Evolutionary conservation across 2,329 filamentous ascomycete genomes (phyloP).

Genomic region (Elsinoe fawcettii): DNA sequence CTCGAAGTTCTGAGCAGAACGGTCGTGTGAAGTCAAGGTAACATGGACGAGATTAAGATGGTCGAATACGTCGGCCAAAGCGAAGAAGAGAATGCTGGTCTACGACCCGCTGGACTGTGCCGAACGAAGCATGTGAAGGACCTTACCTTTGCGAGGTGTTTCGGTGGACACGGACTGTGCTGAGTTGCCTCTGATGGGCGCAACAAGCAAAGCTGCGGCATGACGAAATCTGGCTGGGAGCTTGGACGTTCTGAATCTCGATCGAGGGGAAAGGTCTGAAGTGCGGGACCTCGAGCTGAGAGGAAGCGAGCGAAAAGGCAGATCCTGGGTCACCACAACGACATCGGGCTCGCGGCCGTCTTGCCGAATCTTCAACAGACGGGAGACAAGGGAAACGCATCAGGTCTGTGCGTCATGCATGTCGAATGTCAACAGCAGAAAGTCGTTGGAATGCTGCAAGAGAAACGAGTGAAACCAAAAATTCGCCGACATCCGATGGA

Average conservation of each 20-base stretch:
- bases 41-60: conserved; percentile 7
- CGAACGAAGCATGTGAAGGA: conserved; percentile 12
- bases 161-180: background rate
- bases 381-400: no score
- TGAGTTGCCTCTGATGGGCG: background rate
- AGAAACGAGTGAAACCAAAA: background rate
- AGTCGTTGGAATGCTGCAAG: background rate
- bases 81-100: background rate
- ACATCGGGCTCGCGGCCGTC: background rate
- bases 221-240: conserved; percentile 13
- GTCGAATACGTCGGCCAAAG: background rate
- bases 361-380: background rate
- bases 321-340: background rate
- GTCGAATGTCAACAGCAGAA: background rate
- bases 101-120: background rate
- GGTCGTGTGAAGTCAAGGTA: background rate
- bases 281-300: background rate
- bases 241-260: conserved; percentile 4
- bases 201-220: conserved; percentile 1
- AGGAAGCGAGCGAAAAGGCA: background rate
- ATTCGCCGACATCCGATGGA: background rate
- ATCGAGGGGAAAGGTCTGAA: background rate
- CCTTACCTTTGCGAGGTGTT: conserved; percentile 5
- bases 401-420: conserved; percentile 6
- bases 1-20: background rate